Evolutionary conservation across 805 yeast species (phyloP).

Genomic region (Suhomyces sp.): DNA sequence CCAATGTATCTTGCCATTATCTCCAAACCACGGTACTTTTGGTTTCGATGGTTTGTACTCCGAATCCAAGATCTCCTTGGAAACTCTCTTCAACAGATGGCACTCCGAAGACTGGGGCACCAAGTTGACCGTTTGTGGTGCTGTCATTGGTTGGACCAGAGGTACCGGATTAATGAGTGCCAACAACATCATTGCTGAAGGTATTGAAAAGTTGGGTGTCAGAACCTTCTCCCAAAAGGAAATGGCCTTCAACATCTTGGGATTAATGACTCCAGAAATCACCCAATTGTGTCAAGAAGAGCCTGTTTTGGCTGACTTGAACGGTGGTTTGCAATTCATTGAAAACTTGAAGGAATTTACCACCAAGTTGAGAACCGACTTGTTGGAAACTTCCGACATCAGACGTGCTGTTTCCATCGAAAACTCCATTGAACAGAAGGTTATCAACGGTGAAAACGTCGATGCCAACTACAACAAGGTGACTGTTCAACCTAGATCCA

Average conservation of each 20-base stretch:
- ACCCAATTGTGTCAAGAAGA: slow-evolving; percentile 84
- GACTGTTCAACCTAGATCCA: slow-evolving; percentile 87
- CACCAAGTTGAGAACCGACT: slow-evolving; percentile 69
- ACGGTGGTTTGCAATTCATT: slow-evolving; percentile 96
- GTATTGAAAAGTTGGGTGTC: slow-evolving; percentile 92
- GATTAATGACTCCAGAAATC: slow-evolving; percentile 85
- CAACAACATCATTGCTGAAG: slow-evolving; percentile 96
- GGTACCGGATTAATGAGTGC: slow-evolving; percentile 99
- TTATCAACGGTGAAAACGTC: slow-evolving; percentile 82
- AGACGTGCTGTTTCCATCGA: slow-evolving; percentile 95
- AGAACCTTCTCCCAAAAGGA: slow-evolving; percentile 98
- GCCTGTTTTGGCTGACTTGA: slow-evolving; percentile 97
- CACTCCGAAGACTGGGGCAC: slow-evolving; percentile 94
- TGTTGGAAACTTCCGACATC: slow-evolving; percentile 80
- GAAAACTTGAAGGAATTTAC: slow-evolving; percentile 89
- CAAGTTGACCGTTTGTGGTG: slow-evolving; percentile 95
- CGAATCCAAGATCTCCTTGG: slow-evolving; percentile 92
- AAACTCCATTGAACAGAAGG: slow-evolving; percentile 81
- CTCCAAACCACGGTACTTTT: slow-evolving; percentile 98
- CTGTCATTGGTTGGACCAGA: slow-evolving; percentile 99
- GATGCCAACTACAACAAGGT: slow-evolving; percentile 81
- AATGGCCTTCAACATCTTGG: slow-evolving; percentile 98
- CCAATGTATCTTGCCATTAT: slow-evolving; percentile 91
- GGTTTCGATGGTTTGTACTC: slow-evolving; percentile 98
- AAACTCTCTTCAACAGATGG: slow-evolving; percentile 98